Percentiles rank a stretch among this genome's conserved stretches.
These are phyloP conservation scores for Vanilla planifolia DNA, from an alignment of 106 monocot genomes.

Conservation along the genomic window DNA sequence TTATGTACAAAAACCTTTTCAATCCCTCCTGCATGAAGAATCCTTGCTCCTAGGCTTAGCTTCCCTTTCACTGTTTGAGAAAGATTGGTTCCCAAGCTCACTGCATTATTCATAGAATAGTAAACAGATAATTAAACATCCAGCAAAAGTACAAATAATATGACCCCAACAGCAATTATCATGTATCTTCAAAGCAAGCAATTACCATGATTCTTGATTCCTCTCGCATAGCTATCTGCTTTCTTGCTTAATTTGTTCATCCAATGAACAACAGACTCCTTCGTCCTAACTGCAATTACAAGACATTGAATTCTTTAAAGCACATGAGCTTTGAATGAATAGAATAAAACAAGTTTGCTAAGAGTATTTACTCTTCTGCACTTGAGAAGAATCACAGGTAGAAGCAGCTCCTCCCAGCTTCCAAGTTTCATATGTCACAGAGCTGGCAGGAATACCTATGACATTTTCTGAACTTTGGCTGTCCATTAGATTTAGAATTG, in stretches of 20 bases:
- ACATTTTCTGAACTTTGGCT: slow-evolving; percentile 9
- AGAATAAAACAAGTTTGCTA: neutral
- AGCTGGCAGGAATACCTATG: slow-evolving; percentile 24
- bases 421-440: slow-evolving; percentile 7
- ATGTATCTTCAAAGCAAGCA: neutral
- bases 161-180: neutral
- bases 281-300: neutral
- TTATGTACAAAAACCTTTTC: slow-evolving; percentile 27
- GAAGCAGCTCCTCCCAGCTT: slow-evolving; percentile 1
- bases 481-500: no score
- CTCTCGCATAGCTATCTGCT: neutral
- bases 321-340: neutral
- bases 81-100: slow-evolving; percentile 28
- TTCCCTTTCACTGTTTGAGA: slow-evolving; percentile 42
- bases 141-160: neutral
- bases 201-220: neutral
- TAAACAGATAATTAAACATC: neutral
- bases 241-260: neutral
- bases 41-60: slow-evolving; percentile 30
- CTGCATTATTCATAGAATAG: slow-evolving; percentile 10
- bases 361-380: neutral
- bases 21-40: slow-evolving; percentile 27
- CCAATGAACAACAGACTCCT: neutral
- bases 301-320: neutral
- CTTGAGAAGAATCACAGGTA: neutral